Percentiles rank a stretch among this genome's conserved stretches.
phyloP scores from a whole-genome alignment of 805 yeast genomes.

The Lipomyces kockii region DNA sequence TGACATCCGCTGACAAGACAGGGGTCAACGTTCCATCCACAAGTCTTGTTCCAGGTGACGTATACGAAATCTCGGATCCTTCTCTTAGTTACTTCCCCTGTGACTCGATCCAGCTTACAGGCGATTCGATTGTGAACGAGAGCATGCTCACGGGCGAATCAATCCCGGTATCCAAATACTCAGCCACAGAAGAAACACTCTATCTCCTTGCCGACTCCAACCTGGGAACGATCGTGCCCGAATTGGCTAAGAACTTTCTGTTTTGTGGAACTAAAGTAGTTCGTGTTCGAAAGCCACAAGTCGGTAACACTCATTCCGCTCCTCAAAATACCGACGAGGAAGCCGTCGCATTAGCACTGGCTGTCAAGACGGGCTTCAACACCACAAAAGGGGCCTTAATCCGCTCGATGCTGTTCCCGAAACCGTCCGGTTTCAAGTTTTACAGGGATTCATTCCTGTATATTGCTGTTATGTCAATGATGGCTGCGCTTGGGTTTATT shows the following conservation, averaged over 20 bases:
- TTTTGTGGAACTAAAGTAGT: slow-evolving; percentile 90
- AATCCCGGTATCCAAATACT: slow-evolving; percentile 86
- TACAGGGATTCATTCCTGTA: slow-evolving; percentile 94
- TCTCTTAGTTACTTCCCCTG: slow-evolving; percentile 76
- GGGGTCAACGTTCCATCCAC: slow-evolving; percentile 72
- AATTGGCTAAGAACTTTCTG: slow-evolving; percentile 73
- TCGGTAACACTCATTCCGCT: slow-evolving; percentile 11
- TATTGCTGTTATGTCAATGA: slow-evolving; percentile 88
- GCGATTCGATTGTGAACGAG: slow-evolving; percentile 96
- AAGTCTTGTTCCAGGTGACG: slow-evolving; percentile 94
- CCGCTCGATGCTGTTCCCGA: slow-evolving; percentile 95
- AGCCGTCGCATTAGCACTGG: slow-evolving; percentile 85
- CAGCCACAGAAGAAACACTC: slow-evolving; percentile 67
- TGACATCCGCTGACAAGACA: slow-evolving; percentile 48
- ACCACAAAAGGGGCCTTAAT: slow-evolving; percentile 95
- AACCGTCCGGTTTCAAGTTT: slow-evolving; percentile 90
- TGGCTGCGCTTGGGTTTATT: slow-evolving; percentile 83
- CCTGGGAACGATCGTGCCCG: slow-evolving; percentile 58
- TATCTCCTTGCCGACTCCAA: slow-evolving; percentile 43
- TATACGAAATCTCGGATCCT: slow-evolving; percentile 90
- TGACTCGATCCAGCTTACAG: slow-evolving; percentile 83
- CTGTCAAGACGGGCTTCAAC: slow-evolving; percentile 85
- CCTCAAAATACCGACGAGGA: slow-evolving; percentile 43
- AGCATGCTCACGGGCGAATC: slow-evolving; percentile 98
- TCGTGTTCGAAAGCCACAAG: slow-evolving; percentile 68